phyloP scores from a whole-genome alignment of 1,284 basidiomycete species.

The Apiotrichum brassicae region DNA sequence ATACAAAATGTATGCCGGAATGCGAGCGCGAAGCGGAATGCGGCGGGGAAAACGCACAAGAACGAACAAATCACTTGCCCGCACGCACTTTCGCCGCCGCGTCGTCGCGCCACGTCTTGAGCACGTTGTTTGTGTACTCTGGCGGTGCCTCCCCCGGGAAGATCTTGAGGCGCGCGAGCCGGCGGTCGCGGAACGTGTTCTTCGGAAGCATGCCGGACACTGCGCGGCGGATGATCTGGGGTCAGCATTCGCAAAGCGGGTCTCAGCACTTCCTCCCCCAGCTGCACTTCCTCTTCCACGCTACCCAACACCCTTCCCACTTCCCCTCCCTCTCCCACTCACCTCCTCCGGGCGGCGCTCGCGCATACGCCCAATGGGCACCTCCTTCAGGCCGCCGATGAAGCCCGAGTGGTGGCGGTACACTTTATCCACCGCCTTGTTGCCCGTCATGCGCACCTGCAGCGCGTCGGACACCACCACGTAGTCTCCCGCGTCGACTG shows the following conservation, averaged over 20 bases:
- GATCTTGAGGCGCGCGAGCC: conserved; percentile 76
- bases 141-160: conserved; percentile 56
- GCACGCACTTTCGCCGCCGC: neutral
- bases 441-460: conserved; percentile 79
- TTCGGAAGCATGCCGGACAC: conserved; percentile 96
- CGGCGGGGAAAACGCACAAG: no score
- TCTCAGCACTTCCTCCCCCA: no score
- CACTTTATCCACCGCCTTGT: conserved; percentile 78
- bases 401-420: conserved; percentile 90
- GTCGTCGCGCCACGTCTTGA: conserved; percentile 36
- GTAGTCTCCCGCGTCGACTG: conserved; percentile 95
- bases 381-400: conserved; percentile 89
- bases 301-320: no score
- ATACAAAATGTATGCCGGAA: neutral
- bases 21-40: no score
- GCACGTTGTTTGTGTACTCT: conserved; percentile 26
- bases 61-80: no score
- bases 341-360: conserved; percentile 85
- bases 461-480: conserved; percentile 90
- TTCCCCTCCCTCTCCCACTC: no score
- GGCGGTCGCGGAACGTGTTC: conserved; percentile 80
- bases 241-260: neutral
- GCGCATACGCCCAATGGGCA: conserved; percentile 74
- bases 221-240: conserved; percentile 87
- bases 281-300: no score